Base-by-base conservation (phyloP, 176 grass and related monocot genomes). In the Hordeum marinum region DNA sequence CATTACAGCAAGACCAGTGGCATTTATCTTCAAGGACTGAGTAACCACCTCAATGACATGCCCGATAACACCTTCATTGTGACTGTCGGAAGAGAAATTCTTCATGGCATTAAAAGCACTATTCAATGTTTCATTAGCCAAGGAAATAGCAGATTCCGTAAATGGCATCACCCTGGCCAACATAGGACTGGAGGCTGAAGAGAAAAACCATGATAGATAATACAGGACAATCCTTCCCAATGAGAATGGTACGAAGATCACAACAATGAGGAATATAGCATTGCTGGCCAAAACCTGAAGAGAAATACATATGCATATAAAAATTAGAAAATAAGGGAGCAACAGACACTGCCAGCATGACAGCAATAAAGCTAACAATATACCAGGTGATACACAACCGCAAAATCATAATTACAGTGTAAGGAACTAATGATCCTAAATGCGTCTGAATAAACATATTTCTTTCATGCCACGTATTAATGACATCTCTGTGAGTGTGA, bases 251-350 rank as follows among this genome's bases (percentile, higher is more conserved):
- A 99, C 67, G 62, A 99, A 94, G 67, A 99, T 94, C 35, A 99
- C 93, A 83, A 99, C 97, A 66, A 92, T 85, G 35, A 99, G 94
- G 75, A 99, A 99, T 89, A 99, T 99, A 69, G 93, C 90, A 99
- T 99, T 99, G 82, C 97, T 99, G 72, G 97, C 97, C 65, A 99
- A 78, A 68, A 99, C 97, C 97, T 99, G 87, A 58, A 72, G 65
- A 86, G 31, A 82, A 55, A 88, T 20, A 72, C n/a, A n/a, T 63
- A 69, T 75, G 74, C 36, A 8, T 80, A 24, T 71, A 2, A 73
- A 27, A 39, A 52, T 80, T 18, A 39, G 15, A 25, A 87, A 75
- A 61, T 57, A 80, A 52, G 11, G 31, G 59, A 84, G 42, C 36
- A 64, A 75, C 29, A 84, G 13, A 27, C 9, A 23, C 11, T 26